Percentiles rank a stretch among this genome's conserved stretches.
These are phyloP conservation scores for Candida anutae DNA, from an alignment of 1,139 yeast species.

Conservation along the genomic window DNA sequence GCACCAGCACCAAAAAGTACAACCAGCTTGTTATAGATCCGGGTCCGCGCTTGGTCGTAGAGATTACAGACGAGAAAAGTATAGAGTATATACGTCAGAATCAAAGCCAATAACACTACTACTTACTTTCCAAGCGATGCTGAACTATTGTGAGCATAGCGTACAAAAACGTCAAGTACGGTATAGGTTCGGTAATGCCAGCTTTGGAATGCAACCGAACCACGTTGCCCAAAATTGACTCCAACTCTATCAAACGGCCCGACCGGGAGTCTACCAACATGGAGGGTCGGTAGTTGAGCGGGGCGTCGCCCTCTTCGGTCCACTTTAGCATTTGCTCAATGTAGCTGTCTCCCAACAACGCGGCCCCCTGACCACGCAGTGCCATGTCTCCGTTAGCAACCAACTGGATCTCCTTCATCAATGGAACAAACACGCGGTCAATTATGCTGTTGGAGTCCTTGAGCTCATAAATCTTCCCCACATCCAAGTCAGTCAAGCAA, in stretches of 20 bases:
- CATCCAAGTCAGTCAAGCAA: conserved; percentile 47
- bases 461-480: conserved; percentile 18
- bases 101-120: too few relatives aligned
- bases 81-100: too few relatives aligned
- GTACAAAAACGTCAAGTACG: too few relatives aligned
- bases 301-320: conserved; percentile 14
- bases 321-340: conserved; percentile 10
- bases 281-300: conserved; percentile 40
- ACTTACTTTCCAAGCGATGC: too few relatives aligned
- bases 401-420: conserved; percentile 17
- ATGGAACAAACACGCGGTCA: conserved; percentile 12
- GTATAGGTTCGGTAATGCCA: too few relatives aligned
- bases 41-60: neutral
- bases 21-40: neutral
- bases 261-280: conserved; percentile 77
- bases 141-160: too few relatives aligned
- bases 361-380: conserved; percentile 8
- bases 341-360: conserved; percentile 10
- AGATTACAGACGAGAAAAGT: conserved; percentile 1
- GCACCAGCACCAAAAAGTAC: conserved; percentile 13
- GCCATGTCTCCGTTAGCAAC: conserved; percentile 19
- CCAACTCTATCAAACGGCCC: too few relatives aligned
- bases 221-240: too few relatives aligned
- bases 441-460: conserved; percentile 10
- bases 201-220: too few relatives aligned